phyloP scores from a whole-genome alignment of 371 early-diverging fungal species.

The Batrachochytrium dendrobatidis region DNA sequence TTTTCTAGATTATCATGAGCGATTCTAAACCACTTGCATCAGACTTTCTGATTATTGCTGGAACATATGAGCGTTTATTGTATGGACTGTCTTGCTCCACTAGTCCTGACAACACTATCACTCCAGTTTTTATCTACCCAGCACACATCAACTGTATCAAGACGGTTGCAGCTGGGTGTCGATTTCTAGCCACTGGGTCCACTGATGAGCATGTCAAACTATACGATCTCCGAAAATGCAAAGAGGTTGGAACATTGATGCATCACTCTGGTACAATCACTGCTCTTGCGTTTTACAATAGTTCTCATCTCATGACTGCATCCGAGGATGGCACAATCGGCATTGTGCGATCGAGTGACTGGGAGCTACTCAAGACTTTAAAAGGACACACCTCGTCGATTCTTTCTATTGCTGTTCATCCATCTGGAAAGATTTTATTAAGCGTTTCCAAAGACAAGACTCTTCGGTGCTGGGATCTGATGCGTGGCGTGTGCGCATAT shows the following conservation, averaged over 20 bases:
- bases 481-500: slow-evolving; percentile 75
- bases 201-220: slow-evolving; percentile 91
- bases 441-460: slow-evolving; percentile 73
- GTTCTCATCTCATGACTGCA: slow-evolving; percentile 77
- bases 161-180: slow-evolving; percentile 59
- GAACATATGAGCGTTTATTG: slow-evolving; percentile 92
- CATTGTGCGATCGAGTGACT: slow-evolving; percentile 88
- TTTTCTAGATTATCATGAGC: no score
- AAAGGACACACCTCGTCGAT: slow-evolving; percentile 74
- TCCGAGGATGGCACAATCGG: slow-evolving; percentile 83
- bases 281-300: slow-evolving; percentile 67
- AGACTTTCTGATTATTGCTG: slow-evolving; percentile 46
- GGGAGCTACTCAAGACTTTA: slow-evolving; percentile 86
- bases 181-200: slow-evolving; percentile 88
- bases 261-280: slow-evolving; percentile 92
- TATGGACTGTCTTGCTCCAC: slow-evolving; percentile 71
- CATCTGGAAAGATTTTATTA: slow-evolving; percentile 84
- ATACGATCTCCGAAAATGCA: slow-evolving; percentile 78
- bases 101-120: slow-evolving; percentile 44
- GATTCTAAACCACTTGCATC: no score
- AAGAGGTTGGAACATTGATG: slow-evolving; percentile 83
- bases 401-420: slow-evolving; percentile 75
- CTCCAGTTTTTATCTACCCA: slow-evolving; percentile 86
- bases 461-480: slow-evolving; percentile 85
- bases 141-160: slow-evolving; percentile 91